Conservation (phyloP, 2,329 filamentous ascomycete species). For the Acrodontium crateriforme region DNA sequence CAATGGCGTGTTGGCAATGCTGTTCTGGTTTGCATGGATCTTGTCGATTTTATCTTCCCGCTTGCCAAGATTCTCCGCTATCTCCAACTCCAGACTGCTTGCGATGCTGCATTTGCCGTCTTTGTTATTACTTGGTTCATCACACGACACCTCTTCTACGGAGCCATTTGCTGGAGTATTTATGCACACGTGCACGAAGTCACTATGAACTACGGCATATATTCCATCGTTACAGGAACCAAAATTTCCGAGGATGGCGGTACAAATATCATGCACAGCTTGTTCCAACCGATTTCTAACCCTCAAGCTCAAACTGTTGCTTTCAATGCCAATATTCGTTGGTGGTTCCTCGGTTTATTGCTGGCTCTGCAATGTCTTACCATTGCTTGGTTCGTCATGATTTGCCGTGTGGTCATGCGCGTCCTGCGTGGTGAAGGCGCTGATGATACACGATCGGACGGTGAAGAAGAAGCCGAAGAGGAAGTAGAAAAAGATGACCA, state of each 20-base stretch:
- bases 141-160: slow-evolving; percentile 69
- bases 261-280: slow-evolving; percentile 37
- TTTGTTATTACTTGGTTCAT: slow-evolving; percentile 80
- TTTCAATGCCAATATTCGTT: slow-evolving; percentile 61
- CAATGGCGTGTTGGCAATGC: slow-evolving; percentile 78
- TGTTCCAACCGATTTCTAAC: slow-evolving; percentile 61
- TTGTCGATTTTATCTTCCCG: slow-evolving; percentile 77
- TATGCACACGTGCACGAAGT: slow-evolving; percentile 47
- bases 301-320: slow-evolving; percentile 57
- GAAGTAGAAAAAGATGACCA: slow-evolving; percentile 16
- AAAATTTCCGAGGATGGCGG: slow-evolving; percentile 40
- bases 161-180: slow-evolving; percentile 69
- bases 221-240: slow-evolving; percentile 39
- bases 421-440: slow-evolving; percentile 65
- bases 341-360: slow-evolving; percentile 63
- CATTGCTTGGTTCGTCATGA: slow-evolving; percentile 81
- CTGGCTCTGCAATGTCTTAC: slow-evolving; percentile 68
- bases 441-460: slow-evolving; percentile 78
- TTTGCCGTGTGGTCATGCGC: slow-evolving; percentile 65
- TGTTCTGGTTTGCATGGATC: slow-evolving; percentile 83
- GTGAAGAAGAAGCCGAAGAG: slow-evolving; percentile 56
- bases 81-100: slow-evolving; percentile 57
- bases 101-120: slow-evolving; percentile 70
- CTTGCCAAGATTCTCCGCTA: slow-evolving; percentile 87
- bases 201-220: slow-evolving; percentile 57